phyloP scores from a whole-genome alignment of 768 basidiomycete species.

The Pholiota microspora region DNA sequence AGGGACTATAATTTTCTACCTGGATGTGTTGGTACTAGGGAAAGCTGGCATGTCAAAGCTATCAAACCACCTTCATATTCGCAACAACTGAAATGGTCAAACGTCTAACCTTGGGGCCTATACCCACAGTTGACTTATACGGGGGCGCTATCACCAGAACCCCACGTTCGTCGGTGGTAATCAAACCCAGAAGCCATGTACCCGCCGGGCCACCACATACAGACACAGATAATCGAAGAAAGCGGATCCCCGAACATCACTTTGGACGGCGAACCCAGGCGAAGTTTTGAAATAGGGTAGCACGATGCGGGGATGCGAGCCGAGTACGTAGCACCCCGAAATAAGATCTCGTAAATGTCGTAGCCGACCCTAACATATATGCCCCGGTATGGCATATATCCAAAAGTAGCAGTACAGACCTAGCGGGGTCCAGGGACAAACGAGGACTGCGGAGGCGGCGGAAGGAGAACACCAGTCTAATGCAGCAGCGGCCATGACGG shows the following conservation, averaged over 20 bases:
- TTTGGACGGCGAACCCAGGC: background rate
- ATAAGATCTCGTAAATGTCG: background rate
- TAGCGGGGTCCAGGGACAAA: background rate
- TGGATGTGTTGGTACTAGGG: too few species aligned
- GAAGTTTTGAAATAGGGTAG: background rate
- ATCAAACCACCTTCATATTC: background rate
- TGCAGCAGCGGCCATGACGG: background rate
- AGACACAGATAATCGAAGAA: too few species aligned
- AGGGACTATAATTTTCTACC: too few species aligned
- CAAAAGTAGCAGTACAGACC: background rate
- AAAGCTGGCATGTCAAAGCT: background rate
- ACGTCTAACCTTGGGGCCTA: background rate
- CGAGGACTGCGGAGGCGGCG: too few species aligned
- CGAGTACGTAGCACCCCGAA: background rate
- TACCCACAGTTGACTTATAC: too few species aligned
- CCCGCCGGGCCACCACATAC: too few species aligned
- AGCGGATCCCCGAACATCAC: background rate
- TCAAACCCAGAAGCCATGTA: background rate
- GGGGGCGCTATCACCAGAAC: too few species aligned
- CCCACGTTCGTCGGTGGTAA: background rate
- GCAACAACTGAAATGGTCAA: background rate
- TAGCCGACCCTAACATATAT: background rate
- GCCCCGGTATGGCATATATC: background rate
- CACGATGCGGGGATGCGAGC: background rate
- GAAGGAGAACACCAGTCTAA: background rate